These are phyloP conservation scores for Sclerotinia sclerotiorum DNA, from an alignment of 2,329 filamentous ascomycete species.

Conservation along the genomic window DNA sequence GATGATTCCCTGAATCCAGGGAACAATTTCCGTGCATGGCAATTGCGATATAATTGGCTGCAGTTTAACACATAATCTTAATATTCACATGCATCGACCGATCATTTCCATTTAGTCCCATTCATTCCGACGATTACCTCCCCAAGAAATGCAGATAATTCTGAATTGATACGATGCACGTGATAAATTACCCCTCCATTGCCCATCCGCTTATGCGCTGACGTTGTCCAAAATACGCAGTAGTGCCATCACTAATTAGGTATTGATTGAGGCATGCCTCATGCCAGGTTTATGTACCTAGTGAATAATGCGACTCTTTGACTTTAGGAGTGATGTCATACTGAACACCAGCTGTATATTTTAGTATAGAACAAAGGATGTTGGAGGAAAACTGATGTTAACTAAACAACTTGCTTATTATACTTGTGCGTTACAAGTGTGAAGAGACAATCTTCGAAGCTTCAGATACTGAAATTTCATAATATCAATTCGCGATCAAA, in stretches of 20 bases:
- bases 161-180: neutral
- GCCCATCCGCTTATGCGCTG: conserved; percentile 1
- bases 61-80: neutral
- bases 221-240: conserved; percentile 9
- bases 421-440: neutral
- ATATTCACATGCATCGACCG: neutral
- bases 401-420: neutral
- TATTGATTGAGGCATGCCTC: conserved; percentile 9
- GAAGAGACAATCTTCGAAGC: neutral
- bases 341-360: neutral
- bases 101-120: neutral
- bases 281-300: neutral
- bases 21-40: neutral
- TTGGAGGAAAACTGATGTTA: neutral
- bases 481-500: neutral
- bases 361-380: conserved; percentile 12
- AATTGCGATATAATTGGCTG: neutral
- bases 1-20: neutral
- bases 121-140: neutral
- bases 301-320: conserved; percentile 6
- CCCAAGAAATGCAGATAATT: neutral
- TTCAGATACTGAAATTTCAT: neutral
- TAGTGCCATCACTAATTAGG: neutral
- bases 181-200: conserved; percentile 16
- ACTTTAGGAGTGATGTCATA: conserved; percentile 15